These are phyloP conservation scores for Cucurbita argyrosperma DNA, from an alignment of 306 rosid species.

Conservation along the genomic window DNA sequence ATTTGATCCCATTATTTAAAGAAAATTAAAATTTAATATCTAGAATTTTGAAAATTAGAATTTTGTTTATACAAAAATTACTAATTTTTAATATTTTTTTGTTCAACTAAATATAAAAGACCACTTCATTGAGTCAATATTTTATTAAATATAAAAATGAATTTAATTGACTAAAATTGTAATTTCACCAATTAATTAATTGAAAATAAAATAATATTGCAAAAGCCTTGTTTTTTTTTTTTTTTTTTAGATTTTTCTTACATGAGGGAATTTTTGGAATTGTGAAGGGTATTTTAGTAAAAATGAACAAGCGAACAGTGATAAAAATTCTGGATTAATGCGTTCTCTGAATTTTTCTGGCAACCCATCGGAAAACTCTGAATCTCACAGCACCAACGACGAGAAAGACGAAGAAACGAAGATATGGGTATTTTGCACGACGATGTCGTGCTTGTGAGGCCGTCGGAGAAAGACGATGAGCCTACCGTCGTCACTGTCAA, in stretches of 20 bases:
- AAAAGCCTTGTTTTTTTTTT: not conserved
- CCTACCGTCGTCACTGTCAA: constrained; percentile 67
- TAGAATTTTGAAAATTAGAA: too few relatives aligned
- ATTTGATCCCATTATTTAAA: too few relatives aligned
- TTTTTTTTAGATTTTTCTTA: not conserved
- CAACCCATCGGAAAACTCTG: not conserved
- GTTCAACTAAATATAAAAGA: too few relatives aligned
- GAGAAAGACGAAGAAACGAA: not conserved
- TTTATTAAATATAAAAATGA: too few relatives aligned
- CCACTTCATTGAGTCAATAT: too few relatives aligned
- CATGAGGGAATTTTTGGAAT: not conserved
- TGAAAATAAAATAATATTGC: not conserved
- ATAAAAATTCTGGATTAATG: not conserved
- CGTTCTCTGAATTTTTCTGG: not conserved
- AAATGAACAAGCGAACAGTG: not conserved
- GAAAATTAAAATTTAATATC: too few relatives aligned
- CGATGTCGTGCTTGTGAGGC: constrained; percentile 58
- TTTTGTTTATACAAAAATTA: too few relatives aligned
- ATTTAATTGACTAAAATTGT: too few relatives aligned
- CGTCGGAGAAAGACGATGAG: constrained; percentile 52
- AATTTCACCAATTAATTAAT: not conserved
- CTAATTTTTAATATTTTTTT: too few relatives aligned
- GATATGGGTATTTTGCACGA: constrained; percentile 67
- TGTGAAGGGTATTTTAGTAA: not conserved
- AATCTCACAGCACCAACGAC: not conserved